A percentile compares a stretch with the other conserved stretches of the same genome.
Conservation (phyloP, 2,329 filamentous ascomycete species). For the Mycosphaerella arachidis region DNA sequence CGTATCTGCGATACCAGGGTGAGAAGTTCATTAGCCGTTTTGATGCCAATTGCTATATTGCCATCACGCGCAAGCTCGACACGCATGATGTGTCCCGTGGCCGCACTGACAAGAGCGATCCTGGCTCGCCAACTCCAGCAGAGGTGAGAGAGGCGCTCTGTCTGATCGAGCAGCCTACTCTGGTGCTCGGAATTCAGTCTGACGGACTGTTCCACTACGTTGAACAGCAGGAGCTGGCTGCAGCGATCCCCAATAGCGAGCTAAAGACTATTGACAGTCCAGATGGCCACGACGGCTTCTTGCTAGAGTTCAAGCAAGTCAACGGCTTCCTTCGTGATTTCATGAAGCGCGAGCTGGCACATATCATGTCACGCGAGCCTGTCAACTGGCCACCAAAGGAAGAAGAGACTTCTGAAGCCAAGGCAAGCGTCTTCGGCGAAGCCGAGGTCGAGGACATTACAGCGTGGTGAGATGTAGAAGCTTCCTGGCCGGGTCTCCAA, state of each 20-base stretch:
- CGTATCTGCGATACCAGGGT: conserved; percentile 93
- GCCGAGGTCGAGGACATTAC: conserved; percentile 96
- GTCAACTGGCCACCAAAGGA: conserved; percentile 42
- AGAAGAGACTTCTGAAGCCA: conserved; percentile 61
- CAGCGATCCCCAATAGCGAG: conserved; percentile 69
- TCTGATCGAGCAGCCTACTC: conserved; percentile 78
- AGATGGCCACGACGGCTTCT: conserved; percentile 93
- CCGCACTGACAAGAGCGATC: conserved; percentile 17
- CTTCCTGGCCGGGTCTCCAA: neutral
- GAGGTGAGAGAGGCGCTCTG: conserved; percentile 68
- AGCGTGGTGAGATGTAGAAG: conserved; percentile 60
- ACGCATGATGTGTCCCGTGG: conserved; percentile 71
- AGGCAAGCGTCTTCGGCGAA: conserved; percentile 90
- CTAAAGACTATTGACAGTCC: conserved; percentile 86
- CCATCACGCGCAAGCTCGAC: conserved; percentile 95
- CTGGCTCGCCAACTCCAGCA: conserved; percentile 38
- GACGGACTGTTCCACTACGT: conserved; percentile 96
- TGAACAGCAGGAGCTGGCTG: conserved; percentile 88
- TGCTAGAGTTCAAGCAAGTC: conserved; percentile 95
- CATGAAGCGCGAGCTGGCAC: conserved; percentile 73
- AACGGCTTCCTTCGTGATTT: conserved; percentile 84
- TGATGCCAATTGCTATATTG: conserved; percentile 98
- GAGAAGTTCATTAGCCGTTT: conserved; percentile 96
- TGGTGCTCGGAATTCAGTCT: conserved; percentile 90
- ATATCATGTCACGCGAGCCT: conserved; percentile 68